Evolutionary conservation across 768 basidiomycete species (phyloP).

Genomic region (Kondoa subrosea): DNA sequence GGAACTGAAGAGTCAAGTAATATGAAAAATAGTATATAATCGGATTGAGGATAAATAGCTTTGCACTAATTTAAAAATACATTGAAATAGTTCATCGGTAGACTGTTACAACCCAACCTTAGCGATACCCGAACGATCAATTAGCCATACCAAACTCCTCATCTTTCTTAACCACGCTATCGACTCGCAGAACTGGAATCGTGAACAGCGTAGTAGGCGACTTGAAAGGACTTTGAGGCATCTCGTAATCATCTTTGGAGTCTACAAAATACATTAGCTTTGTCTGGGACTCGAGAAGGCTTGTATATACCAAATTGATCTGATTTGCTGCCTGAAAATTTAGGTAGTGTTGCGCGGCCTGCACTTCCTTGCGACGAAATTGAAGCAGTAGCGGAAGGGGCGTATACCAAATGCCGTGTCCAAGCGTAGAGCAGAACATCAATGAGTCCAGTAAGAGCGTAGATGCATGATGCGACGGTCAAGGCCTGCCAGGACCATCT

Average conservation of each 20-base stretch:
- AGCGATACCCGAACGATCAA: no score
- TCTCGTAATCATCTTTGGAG: not conserved
- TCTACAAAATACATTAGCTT: not conserved
- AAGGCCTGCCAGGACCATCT: not conserved
- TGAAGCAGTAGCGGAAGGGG: not conserved
- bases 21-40: no score
- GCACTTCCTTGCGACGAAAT: no score
- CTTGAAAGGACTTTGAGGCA: no score
- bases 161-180: no score
- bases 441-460: not conserved
- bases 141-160: no score
- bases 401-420: not conserved
- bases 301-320: not conserved
- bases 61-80: no score
- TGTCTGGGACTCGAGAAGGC: not conserved
- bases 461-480: not conserved
- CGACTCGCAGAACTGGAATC: no score
- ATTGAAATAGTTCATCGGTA: no score
- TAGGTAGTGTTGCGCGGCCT: not conserved
- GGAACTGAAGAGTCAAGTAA: not conserved
- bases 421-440: not conserved
- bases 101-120: no score
- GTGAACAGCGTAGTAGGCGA: no score
- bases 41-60: no score
- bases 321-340: not conserved